Base-by-base conservation (phyloP, 2,329 filamentous ascomycete species). In the Macrophomina pseudophaseolina region DNA sequence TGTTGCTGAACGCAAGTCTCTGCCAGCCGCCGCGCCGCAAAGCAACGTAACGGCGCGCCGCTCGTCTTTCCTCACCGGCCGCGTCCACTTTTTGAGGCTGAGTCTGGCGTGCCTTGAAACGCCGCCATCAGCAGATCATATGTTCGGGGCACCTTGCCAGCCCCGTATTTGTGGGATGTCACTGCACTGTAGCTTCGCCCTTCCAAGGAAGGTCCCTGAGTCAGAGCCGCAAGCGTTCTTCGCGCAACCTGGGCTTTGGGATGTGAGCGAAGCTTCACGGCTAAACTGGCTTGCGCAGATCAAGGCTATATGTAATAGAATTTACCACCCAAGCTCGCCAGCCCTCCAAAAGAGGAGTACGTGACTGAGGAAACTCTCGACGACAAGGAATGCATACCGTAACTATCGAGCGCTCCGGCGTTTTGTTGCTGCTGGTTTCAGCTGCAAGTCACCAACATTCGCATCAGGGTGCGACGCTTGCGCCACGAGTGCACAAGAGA, bases 91-190 rank as follows among this genome's bases (percentile, higher is more conserved):
- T 23, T 54, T 56, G 62, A 54, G 51, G 62, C 62, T 46, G 62
- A 64, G 54, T 32, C 54, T 30, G 40, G 56, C 56, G 56, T 60
- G 56, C 56, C 56, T 60, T 60, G 56, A 60, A 60, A 60, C 56
- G 56, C 40, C 56, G 56, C 40, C 28, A 30, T 51, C 8, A 51
- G 48, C 48, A 51, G 48, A 51, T 51, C 48, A 16, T 58, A 38
- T 30, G 18, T 40, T 11, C 35, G 30, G 51, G 18, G 30, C 51
- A n/a, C n/a, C 51, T 54, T 18, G 14, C 11, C 23, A 32, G 54
- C 54, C 54, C 38, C 35, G 40, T 30, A 18, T 23, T 23, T 23
- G 23, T 9, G 7, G 38, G 18, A 1, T 14, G 53, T 4, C 35
- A 33, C 35, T 46, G 23, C 30, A 35, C 28, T 44, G 56, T 60